Base-by-base conservation (phyloP, 1,284 basidiomycete species). In the Trichosporon asahii region DNA sequence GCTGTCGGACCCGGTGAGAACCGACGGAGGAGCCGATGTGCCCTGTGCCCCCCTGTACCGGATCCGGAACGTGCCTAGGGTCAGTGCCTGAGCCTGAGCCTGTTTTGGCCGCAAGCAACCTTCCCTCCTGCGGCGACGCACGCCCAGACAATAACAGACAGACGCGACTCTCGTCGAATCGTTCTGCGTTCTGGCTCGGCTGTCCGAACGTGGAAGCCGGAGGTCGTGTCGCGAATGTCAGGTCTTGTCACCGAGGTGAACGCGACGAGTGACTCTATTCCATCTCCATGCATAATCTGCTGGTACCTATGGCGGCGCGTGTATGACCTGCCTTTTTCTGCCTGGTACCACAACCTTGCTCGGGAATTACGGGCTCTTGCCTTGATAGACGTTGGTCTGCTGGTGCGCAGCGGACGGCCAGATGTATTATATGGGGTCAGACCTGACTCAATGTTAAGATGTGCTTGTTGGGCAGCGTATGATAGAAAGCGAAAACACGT, bases 231-330 rank as follows among this genome's bases (percentile, higher is more conserved):
- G 15, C 40, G 40, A 12, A 37, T 12, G 35, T 37, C 35, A n/a
- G 35, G 35, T 37, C 35, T 44, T 8, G 40, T n/a, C 40, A 44
- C 15, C 40, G 40, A 44, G 12, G 31, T 33, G 31, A 33, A 6
- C 31, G 31, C n/a, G n/a, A n/a, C n/a, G 11, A 33, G 31, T 33
- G 31, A 33, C 21, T 53, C 49, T 53, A 53, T 25, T 53, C 49
- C 49, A 53, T 53, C n/a, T 53, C 49, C 49, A 53, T 53, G 49
- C 23, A 53, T 53, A 53, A 53, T 53, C 49, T 23, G n/a, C 49
- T 49, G 21, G 49, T 53, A 21, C 23, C 49, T 25, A 21, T 6
- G 8, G 23, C 49, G 49, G 49, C 49, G 49, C 49, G 49, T 53
- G 49, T 53, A 53, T 53, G 8, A 25, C 49, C 49, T 18, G n/a